Evolutionary conservation across 495 filamentous ascomycete genomes (phyloP).

Genomic region (Penicillium dipodomyicola): DNA sequence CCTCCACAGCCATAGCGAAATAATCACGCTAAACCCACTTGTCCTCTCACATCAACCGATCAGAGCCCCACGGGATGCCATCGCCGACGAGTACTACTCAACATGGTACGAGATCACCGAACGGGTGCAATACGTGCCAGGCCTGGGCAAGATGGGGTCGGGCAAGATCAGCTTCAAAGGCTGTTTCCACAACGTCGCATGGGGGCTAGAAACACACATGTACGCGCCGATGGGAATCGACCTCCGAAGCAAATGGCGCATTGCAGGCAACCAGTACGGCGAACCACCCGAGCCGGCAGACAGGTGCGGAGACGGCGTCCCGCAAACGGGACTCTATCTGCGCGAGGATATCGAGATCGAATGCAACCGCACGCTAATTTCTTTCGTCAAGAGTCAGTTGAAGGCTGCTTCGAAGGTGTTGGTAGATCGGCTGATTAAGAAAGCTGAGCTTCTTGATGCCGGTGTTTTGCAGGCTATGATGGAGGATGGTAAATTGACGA

Average conservation of each 20-base stretch:
- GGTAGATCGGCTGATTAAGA: slow-evolving; percentile 62
- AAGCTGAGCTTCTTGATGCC: slow-evolving; percentile 45
- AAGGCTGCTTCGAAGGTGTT: slow-evolving; percentile 66
- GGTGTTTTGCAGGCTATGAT: slow-evolving; percentile 29
- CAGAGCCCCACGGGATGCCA: slow-evolving; percentile 58
- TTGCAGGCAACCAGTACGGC: slow-evolving; percentile 60
- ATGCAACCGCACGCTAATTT: slow-evolving; percentile 69
- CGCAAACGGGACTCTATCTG: slow-evolving; percentile 65
- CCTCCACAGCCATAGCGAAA: slow-evolving; percentile 68
- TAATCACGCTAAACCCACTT: slow-evolving; percentile 81
- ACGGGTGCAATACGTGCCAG: slow-evolving; percentile 70
- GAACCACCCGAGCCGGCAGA: slow-evolving; percentile 59
- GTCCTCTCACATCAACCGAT: slow-evolving; percentile 66
- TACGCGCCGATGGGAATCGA: slow-evolving; percentile 69
- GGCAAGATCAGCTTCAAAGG: slow-evolving; percentile 69
- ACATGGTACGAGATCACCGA: slow-evolving; percentile 66
- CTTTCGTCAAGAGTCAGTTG: slow-evolving; percentile 72
- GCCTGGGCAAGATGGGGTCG: slow-evolving; percentile 50
- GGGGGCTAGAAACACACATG: slow-evolving; percentile 70
- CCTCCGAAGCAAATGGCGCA: slow-evolving; percentile 64
- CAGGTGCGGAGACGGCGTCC: slow-evolving; percentile 45
- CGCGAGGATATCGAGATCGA: slow-evolving; percentile 74
- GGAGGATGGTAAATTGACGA: slow-evolving; percentile 31
- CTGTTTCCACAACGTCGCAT: slow-evolving; percentile 67
- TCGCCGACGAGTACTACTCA: slow-evolving; percentile 63